Conservation (phyloP, 2,329 filamentous ascomycete genomes). For the Trichocomaceae sp. region DNA sequence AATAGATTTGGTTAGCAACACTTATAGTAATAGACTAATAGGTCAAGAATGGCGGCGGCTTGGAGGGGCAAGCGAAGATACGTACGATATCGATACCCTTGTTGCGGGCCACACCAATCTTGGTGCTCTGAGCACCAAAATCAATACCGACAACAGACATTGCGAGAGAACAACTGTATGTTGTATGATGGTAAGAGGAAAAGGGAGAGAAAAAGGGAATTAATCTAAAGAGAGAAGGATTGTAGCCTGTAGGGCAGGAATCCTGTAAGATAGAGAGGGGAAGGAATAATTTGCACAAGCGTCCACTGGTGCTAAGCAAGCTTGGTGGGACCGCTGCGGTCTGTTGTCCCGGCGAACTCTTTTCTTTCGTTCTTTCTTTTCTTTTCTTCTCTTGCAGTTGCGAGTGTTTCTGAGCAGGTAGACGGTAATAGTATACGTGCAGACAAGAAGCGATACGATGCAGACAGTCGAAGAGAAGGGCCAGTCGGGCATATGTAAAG, state of each 20-base stretch:
- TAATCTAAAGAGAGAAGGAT: constrained; percentile 1
- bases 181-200: constrained; percentile 9
- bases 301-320: constrained; percentile 26
- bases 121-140: constrained; percentile 93
- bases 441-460: too few species aligned
- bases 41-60: too few species aligned
- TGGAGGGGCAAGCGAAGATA: constrained; percentile 35
- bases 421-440: neutral
- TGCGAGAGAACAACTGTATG: constrained; percentile 13
- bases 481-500: neutral
- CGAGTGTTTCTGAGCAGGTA: constrained; percentile 3
- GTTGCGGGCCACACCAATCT: constrained; percentile 95
- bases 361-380: constrained; percentile 14
- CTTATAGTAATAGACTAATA: neutral
- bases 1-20: neutral
- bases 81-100: constrained; percentile 97
- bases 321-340: constrained; percentile 22
- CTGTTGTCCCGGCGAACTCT: constrained; percentile 14
- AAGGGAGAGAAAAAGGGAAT: constrained; percentile 5
- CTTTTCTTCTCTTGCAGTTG: constrained; percentile 12
- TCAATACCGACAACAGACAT: constrained; percentile 73
- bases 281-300: constrained; percentile 34
- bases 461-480: too few species aligned
- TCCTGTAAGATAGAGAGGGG: too few species aligned
- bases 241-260: neutral